Base-by-base conservation (phyloP, 495 filamentous ascomycete genomes). In the Hyphodiscus hymeniophilus region DNA sequence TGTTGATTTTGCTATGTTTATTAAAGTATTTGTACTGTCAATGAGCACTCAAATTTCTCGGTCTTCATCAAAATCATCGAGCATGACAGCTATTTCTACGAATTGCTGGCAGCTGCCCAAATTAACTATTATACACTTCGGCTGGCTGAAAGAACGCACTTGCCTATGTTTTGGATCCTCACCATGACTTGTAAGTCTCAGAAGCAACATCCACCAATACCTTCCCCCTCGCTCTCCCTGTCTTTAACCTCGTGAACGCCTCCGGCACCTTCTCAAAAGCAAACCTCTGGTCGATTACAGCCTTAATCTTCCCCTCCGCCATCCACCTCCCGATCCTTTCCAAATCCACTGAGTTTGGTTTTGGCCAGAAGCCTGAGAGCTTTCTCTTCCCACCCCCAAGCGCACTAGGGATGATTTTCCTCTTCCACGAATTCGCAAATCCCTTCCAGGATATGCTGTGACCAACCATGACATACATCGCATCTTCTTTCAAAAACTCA, bases 321-420 rank as follows among this genome's bases (percentile, higher is more conserved):
- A 88, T 65, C 75, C 77, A 80, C 33, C 67, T 61, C 0, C 62
- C 80, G 51, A 89, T 70, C 57, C 76, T 60, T 3, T 55, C 63
- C 4, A 81, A 63, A 32, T 84, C 66, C 20, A 75, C 66, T 16
- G 57, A 54, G 0, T 59, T 64, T 30, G 62, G 66, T 48, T 67
- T 63, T 17, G 65, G 59, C 20, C 65, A 42, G 0, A 78, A 56
- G 28, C 74, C 54, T 21, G 69, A 57, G 54, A 69, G 79, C 46
- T 66, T 69, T 45, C 79, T 66, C 63, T 77, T 75, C 11, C 81
- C 80, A 24, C 85, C 85, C 3, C 85, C 84, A 13, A 89, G 55
- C 24, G 79, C 71, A 0, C 67, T 57, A 3, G 85, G 85, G 52
- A 67, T 50, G 0, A 76, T 22, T 31, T 69, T 38, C 11, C 63